These are phyloP conservation scores for Podospora appendiculata DNA, from an alignment of 495 filamentous ascomycete genomes.

Conservation along the genomic window DNA sequence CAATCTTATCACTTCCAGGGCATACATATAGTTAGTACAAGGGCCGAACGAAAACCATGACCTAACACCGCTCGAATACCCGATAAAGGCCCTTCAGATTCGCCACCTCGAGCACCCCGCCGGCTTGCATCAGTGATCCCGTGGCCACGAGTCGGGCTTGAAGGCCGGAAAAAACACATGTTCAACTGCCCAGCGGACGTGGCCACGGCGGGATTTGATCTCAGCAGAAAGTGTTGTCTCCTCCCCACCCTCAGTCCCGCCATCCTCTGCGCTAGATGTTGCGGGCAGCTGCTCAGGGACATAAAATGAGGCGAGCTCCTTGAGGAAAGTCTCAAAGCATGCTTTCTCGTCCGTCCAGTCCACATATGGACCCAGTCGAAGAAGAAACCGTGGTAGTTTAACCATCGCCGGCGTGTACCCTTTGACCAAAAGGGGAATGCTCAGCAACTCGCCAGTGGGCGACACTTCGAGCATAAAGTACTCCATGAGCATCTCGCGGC, in stretches of 20 bases:
- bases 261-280: constrained; percentile 27
- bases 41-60: neutral
- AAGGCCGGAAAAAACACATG: constrained; percentile 75
- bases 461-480: constrained; percentile 88
- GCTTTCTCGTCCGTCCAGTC: constrained; percentile 77
- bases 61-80: constrained; percentile 90
- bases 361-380: constrained; percentile 82
- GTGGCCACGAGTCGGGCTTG: constrained; percentile 80
- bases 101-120: constrained; percentile 78
- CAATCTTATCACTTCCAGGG: too few species aligned
- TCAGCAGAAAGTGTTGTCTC: constrained; percentile 29
- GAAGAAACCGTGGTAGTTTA: constrained; percentile 83
- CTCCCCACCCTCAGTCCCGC: neutral
- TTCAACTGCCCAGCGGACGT: constrained; percentile 58
- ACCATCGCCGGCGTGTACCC: constrained; percentile 79
- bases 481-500: constrained; percentile 80
- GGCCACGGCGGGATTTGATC: constrained; percentile 45
- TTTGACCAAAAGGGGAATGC: constrained; percentile 79
- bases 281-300: constrained; percentile 76
- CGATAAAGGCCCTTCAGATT: constrained; percentile 91
- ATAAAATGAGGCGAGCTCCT: constrained; percentile 87
- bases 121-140: constrained; percentile 55
- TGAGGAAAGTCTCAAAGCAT: constrained; percentile 80
- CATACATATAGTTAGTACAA: too few species aligned
- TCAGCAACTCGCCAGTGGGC: constrained; percentile 63